A percentile compares a stretch with the other conserved stretches of the same genome.
Conservation (phyloP, 2,329 filamentous ascomycete genomes). For the Aspergillus udagawae region DNA sequence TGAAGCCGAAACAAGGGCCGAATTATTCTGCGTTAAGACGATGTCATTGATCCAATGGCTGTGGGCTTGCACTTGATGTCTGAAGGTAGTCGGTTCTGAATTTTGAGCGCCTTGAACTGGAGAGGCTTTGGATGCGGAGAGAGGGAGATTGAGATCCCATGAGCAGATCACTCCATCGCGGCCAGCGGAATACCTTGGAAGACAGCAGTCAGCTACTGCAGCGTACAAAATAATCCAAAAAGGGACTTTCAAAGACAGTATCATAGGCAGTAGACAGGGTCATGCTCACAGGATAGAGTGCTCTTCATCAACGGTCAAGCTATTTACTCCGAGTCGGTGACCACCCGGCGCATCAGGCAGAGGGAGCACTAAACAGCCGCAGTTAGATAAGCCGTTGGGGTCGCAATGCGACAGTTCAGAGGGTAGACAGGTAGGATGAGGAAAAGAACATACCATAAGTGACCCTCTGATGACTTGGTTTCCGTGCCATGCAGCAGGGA, state of each 20-base stretch:
- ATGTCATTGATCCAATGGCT: conserved; percentile 98
- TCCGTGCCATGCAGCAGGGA: conserved; percentile 56
- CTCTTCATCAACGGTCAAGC: conserved; percentile 77
- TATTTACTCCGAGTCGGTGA: conserved; percentile 91
- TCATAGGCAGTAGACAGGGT: background rate
- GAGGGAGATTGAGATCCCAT: conserved; percentile 66
- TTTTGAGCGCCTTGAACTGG: conserved; percentile 18
- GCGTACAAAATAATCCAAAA: no score
- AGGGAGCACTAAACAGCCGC: conserved; percentile 56
- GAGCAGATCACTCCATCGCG: conserved; percentile 94
- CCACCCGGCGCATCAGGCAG: conserved; percentile 72
- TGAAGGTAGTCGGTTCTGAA: conserved; percentile 49
- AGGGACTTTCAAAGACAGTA: background rate
- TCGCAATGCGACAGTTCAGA: background rate
- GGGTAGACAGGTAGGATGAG: background rate
- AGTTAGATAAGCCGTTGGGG: background rate
- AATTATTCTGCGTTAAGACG: conserved; percentile 70
- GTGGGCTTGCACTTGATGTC: conserved; percentile 70
- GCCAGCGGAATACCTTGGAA: conserved; percentile 80
- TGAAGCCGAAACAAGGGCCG: conserved; percentile 79
- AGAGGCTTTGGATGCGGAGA: conserved; percentile 25
- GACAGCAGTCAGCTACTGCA: background rate
- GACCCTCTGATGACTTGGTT: conserved; percentile 63
- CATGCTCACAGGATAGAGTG: conserved; percentile 76
- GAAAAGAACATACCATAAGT: conserved; percentile 57